Evolutionary conservation across 169 alveolate species (phyloP).

Genomic region (Plasmodium vivax): DNA sequence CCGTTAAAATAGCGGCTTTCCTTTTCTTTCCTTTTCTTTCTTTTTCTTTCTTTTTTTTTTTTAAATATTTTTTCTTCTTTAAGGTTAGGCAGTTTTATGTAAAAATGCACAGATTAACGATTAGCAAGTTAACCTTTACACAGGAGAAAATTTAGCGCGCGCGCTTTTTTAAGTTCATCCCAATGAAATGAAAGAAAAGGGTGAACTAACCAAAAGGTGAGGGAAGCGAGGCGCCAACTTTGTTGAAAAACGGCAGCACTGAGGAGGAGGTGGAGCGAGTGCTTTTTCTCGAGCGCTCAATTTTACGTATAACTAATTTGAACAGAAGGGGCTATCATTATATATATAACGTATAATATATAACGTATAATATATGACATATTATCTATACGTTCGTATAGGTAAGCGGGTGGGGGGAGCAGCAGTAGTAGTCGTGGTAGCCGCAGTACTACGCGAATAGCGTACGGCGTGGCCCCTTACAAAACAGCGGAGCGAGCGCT

Average conservation of each 20-base stretch:
- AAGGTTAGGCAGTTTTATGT: neutral
- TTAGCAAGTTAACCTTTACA: neutral
- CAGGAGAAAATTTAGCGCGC: neutral
- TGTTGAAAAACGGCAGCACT: neutral
- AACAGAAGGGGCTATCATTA: neutral
- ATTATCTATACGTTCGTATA: neutral
- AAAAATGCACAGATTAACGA: neutral
- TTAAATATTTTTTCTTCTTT: neutral
- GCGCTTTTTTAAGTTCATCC: neutral
- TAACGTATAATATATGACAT: no score
- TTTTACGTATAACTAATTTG: neutral
- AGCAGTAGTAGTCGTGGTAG: neutral
- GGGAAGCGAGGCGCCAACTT: neutral
- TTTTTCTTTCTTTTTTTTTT: no score
- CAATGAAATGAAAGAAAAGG: neutral
- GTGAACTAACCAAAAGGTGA: neutral
- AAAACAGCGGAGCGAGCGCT: neutral
- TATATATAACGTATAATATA: no score
- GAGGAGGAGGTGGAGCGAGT: neutral
- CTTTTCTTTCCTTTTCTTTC: no score
- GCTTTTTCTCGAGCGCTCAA: neutral
- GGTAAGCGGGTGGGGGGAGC: neutral
- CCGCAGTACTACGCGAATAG: neutral
- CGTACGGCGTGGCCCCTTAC: neutral
- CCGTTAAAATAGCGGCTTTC: neutral